phyloP scores from a whole-genome alignment of 768 basidiomycete species.

The Lactarius hengduanensis region DNA sequence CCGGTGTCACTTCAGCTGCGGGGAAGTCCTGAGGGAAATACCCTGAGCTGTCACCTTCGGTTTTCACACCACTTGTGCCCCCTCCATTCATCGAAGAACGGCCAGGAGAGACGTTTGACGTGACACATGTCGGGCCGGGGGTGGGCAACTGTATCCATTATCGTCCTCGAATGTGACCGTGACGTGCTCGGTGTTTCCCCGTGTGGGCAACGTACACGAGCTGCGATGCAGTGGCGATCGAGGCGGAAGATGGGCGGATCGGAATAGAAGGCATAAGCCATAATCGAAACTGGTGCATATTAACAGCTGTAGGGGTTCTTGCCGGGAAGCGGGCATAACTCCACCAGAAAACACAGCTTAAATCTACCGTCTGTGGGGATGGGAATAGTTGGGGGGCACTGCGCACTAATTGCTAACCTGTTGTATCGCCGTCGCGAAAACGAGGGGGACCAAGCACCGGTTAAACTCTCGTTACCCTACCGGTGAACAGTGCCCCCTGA shows the following conservation, averaged over 20 bases:
- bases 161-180: constrained; percentile 1
- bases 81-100: constrained; percentile 8
- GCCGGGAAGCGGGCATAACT: not conserved
- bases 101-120: not conserved
- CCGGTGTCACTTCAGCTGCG: constrained; percentile 13
- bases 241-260: constrained; percentile 22
- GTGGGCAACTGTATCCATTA: not conserved
- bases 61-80: constrained; percentile 4
- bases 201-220: constrained; percentile 3
- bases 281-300: constrained; percentile 8
- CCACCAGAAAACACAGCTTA: constrained; percentile 12
- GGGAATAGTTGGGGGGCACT: not conserved
- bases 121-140: constrained; percentile 15
- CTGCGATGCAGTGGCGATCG: constrained; percentile 24
- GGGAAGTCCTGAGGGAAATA: not conserved
- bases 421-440: not conserved
- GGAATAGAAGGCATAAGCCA: constrained; percentile 19
- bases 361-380: not conserved
- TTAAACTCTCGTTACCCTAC: not conserved
- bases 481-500: constrained; percentile 10
- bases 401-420: not conserved
- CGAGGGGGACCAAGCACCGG: not conserved
- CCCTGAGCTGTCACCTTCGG: not conserved
- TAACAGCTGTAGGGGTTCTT: constrained; percentile 8
- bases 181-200: not conserved